Evolutionary conservation across 108 stramenopile species (phyloP).

Genomic region (Nitzschia sp.): DNA sequence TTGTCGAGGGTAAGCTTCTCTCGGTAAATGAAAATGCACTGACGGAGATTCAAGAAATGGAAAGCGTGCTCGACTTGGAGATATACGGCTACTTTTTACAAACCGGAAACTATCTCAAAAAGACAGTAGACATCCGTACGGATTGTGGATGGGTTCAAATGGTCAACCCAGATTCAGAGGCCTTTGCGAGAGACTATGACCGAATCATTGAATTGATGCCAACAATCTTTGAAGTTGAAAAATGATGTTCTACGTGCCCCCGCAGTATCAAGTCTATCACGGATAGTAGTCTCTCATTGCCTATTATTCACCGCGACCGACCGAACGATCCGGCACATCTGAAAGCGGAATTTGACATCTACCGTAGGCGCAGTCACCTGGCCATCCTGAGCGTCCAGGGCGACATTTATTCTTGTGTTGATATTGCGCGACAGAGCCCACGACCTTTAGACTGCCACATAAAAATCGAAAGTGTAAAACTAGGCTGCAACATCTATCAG

Average conservation of each 20-base stretch:
- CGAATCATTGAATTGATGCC: constrained; percentile 79
- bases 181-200: constrained; percentile 65
- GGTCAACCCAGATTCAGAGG: constrained; percentile 63
- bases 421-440: no score
- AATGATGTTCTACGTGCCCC: neutral
- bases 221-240: constrained; percentile 53
- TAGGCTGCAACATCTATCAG: no score
- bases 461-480: no score
- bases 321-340: no score
- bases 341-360: no score
- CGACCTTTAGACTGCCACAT: no score
- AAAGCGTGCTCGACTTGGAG: constrained; percentile 69
- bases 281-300: no score
- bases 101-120: constrained; percentile 48
- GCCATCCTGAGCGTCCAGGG: no score
- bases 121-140: constrained; percentile 15
- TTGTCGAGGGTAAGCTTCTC: constrained; percentile 52
- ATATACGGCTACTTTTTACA: constrained; percentile 67
- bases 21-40: constrained; percentile 52
- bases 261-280: neutral
- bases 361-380: no score
- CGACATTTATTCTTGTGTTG: no score
- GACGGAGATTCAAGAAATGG: constrained; percentile 64
- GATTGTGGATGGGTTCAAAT: constrained; percentile 73
- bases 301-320: no score